Percentiles rank a stretch among this genome's conserved stretches.
Evolutionary conservation across 148 eudicot genomes (phyloP).

Genomic region (Amaranthus cruentus): DNA sequence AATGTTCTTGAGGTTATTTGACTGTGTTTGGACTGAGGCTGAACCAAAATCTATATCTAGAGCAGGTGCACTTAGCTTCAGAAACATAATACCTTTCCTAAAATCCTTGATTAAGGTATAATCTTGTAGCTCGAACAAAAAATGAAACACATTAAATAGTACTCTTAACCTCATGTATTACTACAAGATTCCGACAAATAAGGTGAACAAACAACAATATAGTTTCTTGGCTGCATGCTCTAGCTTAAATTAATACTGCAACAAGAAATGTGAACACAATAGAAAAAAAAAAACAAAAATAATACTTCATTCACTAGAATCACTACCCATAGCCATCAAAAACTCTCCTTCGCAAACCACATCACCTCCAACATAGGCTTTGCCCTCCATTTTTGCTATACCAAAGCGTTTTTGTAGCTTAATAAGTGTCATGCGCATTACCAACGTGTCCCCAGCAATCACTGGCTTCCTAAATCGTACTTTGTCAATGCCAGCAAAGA

Average conservation of each 20-base stretch:
- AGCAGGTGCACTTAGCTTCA: no score
- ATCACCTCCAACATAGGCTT: slow-evolving; percentile 88
- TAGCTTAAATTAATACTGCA: not conserved
- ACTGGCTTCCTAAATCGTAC: slow-evolving; percentile 95
- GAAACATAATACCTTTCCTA: no score
- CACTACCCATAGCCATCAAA: slow-evolving; percentile 83
- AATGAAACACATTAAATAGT: not conserved
- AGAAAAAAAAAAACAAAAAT: not conserved
- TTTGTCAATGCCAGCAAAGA: slow-evolving; percentile 95
- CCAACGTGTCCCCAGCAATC: slow-evolving; percentile 85
- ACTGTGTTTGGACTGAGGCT: no score
- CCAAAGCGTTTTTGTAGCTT: slow-evolving; percentile 92
- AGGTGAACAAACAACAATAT: not conserved
- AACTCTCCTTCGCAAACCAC: slow-evolving; percentile 95
- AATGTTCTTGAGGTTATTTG: no score
- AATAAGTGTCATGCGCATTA: slow-evolving; percentile 78
- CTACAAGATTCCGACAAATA: slow-evolving; percentile 1
- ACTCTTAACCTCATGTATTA: slow-evolving; percentile 6
- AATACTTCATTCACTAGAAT: slow-evolving; percentile 24
- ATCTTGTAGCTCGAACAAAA: not conserved
- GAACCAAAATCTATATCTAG: no score
- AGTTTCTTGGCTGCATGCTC: not conserved
- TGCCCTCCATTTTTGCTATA: slow-evolving; percentile 90
- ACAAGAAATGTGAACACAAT: slow-evolving; percentile 1
- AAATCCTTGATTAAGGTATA: not conserved